Evolutionary conservation across 345 rosid genomes (phyloP), one percentile per base, ranked within the genome.

Genomic region (Aquilaria malaccensis): DNA sequence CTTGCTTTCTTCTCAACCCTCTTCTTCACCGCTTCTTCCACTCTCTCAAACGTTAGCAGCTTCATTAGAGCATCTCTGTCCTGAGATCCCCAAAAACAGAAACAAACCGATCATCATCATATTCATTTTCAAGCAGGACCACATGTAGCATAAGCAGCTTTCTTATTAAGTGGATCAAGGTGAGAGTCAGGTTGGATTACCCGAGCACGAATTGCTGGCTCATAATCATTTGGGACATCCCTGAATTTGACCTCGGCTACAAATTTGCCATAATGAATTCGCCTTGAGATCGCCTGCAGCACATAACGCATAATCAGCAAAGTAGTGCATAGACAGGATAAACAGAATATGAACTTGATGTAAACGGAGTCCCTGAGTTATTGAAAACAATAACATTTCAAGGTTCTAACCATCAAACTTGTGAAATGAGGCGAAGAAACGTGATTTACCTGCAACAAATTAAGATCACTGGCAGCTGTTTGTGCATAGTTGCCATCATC

Each of bases 221-320:
- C 88, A 50, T 89, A 93, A 4, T 85, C 87, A 30, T 77, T 69
- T 6, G 88, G 83, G 41, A 83, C 77, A 52, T 85, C 87, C 68
- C 70, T 75, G 78, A 74, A 93, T 71, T 93, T 93, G 47, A 87
- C 82, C 77, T 93, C 98, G 60, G 96, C 98, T 32, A 93, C 97
- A 57, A 73, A 81, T 65, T 87, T 93, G 13, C 98, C 97, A 0
- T 80, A 93, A 67, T 93, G 97, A 58, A 93, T 85, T 75, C 98
- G 84, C 70, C 83, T 84, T 4, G 98, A 93, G 15, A 93, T 68
- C 51, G 89, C 96, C 97, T 89, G 76, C 62, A 73, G 57, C 59
- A 67, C 53, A 33, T 30, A 2, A 55, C 43, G 7, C 7, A 9
- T 37, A 37, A 0, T 5, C 43, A 37, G 7, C 43, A 37, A 37